Percentiles rank a stretch among this genome's conserved stretches.
Conservation (phyloP, 2,329 filamentous ascomycete genomes). For the Epichloe elymi region DNA sequence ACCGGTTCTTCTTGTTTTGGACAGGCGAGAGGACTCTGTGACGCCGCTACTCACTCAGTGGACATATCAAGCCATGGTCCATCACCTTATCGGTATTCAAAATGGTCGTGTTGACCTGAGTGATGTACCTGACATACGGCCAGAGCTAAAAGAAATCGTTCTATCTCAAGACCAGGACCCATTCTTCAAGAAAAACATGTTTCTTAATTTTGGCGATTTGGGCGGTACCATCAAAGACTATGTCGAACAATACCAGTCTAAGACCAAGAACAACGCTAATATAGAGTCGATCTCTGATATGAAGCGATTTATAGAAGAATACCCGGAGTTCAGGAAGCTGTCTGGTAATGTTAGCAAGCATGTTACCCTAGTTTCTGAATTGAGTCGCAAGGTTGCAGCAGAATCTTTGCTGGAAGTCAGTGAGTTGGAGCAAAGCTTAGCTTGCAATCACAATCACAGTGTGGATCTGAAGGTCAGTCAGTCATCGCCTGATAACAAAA, state of each 20-base stretch:
- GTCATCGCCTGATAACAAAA: slow-evolving; percentile 6
- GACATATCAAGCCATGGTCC: slow-evolving; percentile 99
- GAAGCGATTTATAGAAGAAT: slow-evolving; percentile 99
- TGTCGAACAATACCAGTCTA: slow-evolving; percentile 93
- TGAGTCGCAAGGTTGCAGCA: slow-evolving; percentile 74
- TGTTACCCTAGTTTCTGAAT: slow-evolving; percentile 85
- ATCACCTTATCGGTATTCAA: slow-evolving; percentile 83
- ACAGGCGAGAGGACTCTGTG: slow-evolving; percentile 86
- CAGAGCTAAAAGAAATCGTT: slow-evolving; percentile 87
- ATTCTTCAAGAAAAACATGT: slow-evolving; percentile 99
- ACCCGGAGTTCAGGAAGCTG: slow-evolving; percentile 92
- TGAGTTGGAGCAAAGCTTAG: slow-evolving; percentile 90
- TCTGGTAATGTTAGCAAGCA: slow-evolving; percentile 98
- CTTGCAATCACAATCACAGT: slow-evolving; percentile 91
- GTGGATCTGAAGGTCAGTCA: slow-evolving; percentile 78
- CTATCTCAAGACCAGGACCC: slow-evolving; percentile 94
- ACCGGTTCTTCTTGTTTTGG: slow-evolving; percentile 79
- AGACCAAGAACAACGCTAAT: slow-evolving; percentile 91
- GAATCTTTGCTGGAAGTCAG: slow-evolving; percentile 90
- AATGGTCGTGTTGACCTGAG: slow-evolving; percentile 90
- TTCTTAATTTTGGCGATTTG: slow-evolving; percentile 89
- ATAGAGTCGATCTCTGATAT: slow-evolving; percentile 97
- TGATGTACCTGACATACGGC: slow-evolving; percentile 68
- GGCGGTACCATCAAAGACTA: slow-evolving; percentile 97
- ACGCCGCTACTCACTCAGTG: slow-evolving; percentile 92